Evolutionary conservation across 192 early-diverging fungal species (phyloP), one percentile per base, ranked within the genome.

Genomic region (Gamsiella multidivaricata): DNA sequence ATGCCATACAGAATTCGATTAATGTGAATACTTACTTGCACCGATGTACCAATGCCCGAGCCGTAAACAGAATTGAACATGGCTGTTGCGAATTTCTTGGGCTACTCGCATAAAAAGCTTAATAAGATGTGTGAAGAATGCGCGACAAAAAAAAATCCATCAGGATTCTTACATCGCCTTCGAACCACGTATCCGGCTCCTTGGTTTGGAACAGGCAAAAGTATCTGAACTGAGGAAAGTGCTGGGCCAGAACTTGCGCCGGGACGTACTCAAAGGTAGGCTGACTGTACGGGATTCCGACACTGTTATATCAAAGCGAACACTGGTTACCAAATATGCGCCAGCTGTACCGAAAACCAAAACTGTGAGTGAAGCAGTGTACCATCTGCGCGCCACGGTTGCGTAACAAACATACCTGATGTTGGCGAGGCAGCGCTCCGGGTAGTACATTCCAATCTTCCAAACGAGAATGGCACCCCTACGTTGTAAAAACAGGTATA

Each of bases 401-500:
- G 11, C 28, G 11, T 33, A n/a, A 15, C 10, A 46, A 10, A 46
- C 25, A 4, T 70, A 70, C 70, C 68, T 65, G 56, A 76, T 70
- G 8, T 90, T 68, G 15, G 88, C 82, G 3, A 46, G 60, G 12
- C 89, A 84, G 18, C 88, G 86, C 22, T 91, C 83, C 9, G 92
- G 89, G 64, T 86, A 87, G 61, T 79, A 84, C 42, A 84, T 63
- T 11, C 82, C 80, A 28, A 89, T 66, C n/a, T 85, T 64, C 89
- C 90, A 92, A 20, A 42, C 79, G 2, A 83, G 36, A 33, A 55
- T 25, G 18, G 84, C 88, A 51, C 91, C 89, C 79, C 70, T 75
- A 52, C 3, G 12, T 42, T 59, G 28, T n/a, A 69, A 22, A 49
- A 45, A 32, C 31, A 22, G 22, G 15, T 46, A 10, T 37, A 47